Evolutionary conservation across 352 stramenopile species (phyloP), one percentile per base, ranked within the genome.

Genomic region (Peronospora belbahrii): DNA sequence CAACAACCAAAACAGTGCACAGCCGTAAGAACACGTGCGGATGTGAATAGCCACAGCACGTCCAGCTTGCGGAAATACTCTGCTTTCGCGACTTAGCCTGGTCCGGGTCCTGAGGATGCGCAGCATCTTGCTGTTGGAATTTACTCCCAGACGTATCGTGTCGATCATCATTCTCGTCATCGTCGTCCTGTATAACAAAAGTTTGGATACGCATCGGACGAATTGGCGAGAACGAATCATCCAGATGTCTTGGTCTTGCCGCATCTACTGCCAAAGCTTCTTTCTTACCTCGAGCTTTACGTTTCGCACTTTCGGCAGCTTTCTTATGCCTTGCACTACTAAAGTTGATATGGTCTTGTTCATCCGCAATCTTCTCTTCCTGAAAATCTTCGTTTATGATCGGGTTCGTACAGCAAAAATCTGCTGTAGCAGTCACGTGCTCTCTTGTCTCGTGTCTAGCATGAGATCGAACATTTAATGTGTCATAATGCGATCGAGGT

Each of bases 61-160:
- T 56, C 67, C 67, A 77, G 17, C n/a, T n/a, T n/a, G n/a, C n/a
- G n/a, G n/a, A n/a, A n/a, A 71, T 67, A 35, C 60, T 77, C 15
- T 58, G 60, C 48, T 74, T 74, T 20, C 60, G 48, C 1, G 60
- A 70, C 10, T 63, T 52, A 15, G 60, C 50, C 0, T 59, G 55
- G 13, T 31, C 44, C 0, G 42, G 49, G 0, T 34, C 40, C 13
- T 53, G 56, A n/a, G 32, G 9, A 4, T 41, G 63, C n/a, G 6
- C 28, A 33, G 28, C 41, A 28, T 57, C 36, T 25, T 56, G 54
- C 10, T 51, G 51, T 23, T 48, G 49, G 23, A 56, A 49, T 15
- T 54, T 45, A 17, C 39, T 52, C n/a, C 34, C n/a, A n/a, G 30
- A 42, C 10, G 54, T 33, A 15, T 64, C 10, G n/a, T 34, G 42